These are phyloP conservation scores for Ensete ventricosum DNA, from an alignment of 176 grass and related monocot genomes.

Conservation along the genomic window DNA sequence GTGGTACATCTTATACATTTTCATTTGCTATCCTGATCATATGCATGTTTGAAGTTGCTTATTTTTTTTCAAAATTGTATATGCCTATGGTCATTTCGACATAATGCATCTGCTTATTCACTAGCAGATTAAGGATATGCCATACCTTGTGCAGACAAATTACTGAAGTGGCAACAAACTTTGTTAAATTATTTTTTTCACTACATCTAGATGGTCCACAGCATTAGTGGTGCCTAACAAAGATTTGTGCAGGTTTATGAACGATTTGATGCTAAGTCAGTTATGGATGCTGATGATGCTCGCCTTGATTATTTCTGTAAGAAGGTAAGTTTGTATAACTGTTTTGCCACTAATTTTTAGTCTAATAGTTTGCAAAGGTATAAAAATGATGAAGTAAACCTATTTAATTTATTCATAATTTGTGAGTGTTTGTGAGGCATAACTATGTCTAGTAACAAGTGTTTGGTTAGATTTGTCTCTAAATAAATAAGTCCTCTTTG, in stretches of 20 bases:
- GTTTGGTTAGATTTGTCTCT: no score
- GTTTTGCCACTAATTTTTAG: neutral
- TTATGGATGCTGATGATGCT: slow-evolving; percentile 56
- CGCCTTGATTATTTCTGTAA: slow-evolving; percentile 82
- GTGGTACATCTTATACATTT: neutral
- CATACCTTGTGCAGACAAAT: no score
- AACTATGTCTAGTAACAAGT: no score
- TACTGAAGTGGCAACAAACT: no score
- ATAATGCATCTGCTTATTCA: no score
- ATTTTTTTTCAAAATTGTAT: neutral
- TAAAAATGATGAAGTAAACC: no score
- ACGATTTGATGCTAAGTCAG: slow-evolving; percentile 56
- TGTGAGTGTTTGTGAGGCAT: no score
- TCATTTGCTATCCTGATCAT: neutral
- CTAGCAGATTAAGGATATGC: no score
- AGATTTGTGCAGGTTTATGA: slow-evolving; percentile 63
- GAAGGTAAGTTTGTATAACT: slow-evolving; percentile 38
- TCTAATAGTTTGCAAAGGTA: no score
- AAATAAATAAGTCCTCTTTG: no score
- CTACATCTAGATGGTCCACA: neutral
- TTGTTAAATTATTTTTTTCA: neutral
- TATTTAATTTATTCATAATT: no score
- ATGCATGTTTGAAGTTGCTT: neutral
- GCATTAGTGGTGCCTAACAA: neutral
- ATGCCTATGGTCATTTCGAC: no score